Base-by-base conservation (phyloP, 768 basidiomycete species). In the Asterophora lycoperdoides region DNA sequence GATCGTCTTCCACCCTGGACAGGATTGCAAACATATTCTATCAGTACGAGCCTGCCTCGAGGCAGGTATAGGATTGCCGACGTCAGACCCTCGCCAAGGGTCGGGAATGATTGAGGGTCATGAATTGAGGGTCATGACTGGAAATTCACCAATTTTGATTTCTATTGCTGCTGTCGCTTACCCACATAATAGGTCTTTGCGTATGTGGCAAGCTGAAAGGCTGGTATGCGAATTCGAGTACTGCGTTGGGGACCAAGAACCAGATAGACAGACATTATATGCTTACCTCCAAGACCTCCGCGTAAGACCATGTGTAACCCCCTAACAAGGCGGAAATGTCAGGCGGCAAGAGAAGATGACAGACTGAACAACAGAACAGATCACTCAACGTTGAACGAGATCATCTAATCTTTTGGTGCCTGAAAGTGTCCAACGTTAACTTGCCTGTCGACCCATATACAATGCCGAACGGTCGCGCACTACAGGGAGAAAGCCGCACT, bases 41-140 rank as follows among this genome's bases (percentile, higher is more conserved):
- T 38, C 37, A 38, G 18, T 18, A n/a, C 8, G 8, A 41, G 28
- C 14, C 40, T 41, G 40, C 26, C 40, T 41, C n/a, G 14, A 26
- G 23, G n/a, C 23, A 17, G 19, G 18, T 15, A 14, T n/a, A 23
- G n/a, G 4, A 14, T 38, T 46, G 26, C 46, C 46, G 46, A 46
- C n/a, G 46, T 38, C 46, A 26, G 9, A 23, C 39, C n/a, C 10
- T n/a, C 38, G 37, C 34, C 33, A 34, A 45, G 33, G 37, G 36
- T 38, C 46, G 46, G 36, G 34, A 46, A 39, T 46, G 37, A 46
- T 46, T n/a, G 46, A 38, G 46, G 46, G 46, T 28, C 36, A 5
- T 20, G 36, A 46, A 23, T 18, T 15, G 8, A 43, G 1, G 41
- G 4, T 11, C 4, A 17, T 15, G n/a, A n/a, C n/a, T n/a, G n/a